phyloP scores from a whole-genome alignment of 225 moss, liverwort and hornwort species.

The Straminergon stramineum region DNA sequence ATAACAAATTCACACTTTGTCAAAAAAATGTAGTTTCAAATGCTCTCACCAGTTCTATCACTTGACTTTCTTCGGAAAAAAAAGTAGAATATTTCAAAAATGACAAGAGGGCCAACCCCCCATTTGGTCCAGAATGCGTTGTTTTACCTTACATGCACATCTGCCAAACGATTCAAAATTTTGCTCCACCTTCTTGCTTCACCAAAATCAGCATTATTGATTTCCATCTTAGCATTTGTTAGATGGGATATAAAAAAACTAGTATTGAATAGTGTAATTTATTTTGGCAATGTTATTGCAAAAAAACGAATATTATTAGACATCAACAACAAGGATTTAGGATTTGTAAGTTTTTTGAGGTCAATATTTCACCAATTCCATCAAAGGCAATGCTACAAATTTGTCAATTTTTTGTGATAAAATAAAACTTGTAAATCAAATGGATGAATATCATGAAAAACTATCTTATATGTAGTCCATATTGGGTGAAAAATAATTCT shows the following conservation, averaged over 20 bases:
- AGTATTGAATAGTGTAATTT: not conserved
- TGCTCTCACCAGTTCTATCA: too few species aligned
- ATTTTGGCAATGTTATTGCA: not conserved
- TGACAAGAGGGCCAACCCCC: too few species aligned
- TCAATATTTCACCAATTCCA: not conserved
- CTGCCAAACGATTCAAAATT: not conserved
- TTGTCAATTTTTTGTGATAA: not conserved
- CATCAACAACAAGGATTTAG: fast-evolving
- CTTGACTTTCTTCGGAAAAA: too few species aligned
- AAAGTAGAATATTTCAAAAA: too few species aligned
- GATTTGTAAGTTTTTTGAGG: fast-evolving
- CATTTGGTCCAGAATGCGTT: too few species aligned
- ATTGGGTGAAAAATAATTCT: not conserved
- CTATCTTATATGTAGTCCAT: fast-evolving
- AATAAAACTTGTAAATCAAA: not conserved
- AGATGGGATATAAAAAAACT: not conserved
- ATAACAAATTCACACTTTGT: too few species aligned
- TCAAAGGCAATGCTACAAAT: fast-evolving
- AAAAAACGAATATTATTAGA: not conserved
- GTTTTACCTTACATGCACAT: too few species aligned
- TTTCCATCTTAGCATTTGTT: fast-evolving
- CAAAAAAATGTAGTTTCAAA: too few species aligned
- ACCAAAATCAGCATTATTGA: not conserved
- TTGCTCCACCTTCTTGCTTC: fast-evolving
- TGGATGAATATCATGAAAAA: not conserved